A percentile compares a stretch with the other conserved stretches of the same genome.
Evolutionary conservation across 1,139 yeast genomes (phyloP).

Genomic region (Chernovozyma aurita): DNA sequence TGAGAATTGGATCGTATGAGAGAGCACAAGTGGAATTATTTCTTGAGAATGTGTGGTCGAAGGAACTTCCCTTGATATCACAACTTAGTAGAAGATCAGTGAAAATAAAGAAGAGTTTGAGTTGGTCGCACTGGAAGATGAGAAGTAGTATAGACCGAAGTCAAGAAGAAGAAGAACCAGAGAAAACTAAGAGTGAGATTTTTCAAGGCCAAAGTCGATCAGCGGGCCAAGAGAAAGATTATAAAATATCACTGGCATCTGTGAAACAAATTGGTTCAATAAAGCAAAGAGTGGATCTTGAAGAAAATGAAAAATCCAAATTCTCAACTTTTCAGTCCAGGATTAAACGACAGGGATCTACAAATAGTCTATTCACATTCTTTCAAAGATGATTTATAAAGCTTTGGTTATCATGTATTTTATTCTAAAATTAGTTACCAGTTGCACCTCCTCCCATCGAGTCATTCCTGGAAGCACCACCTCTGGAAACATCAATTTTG

Average conservation of each 20-base stretch:
- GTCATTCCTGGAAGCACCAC: conserved; percentile 29
- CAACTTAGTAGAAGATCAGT: background rate
- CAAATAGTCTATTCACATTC: background rate
- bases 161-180: too few relatives aligned
- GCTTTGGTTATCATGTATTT: too few relatives aligned
- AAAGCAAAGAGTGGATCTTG: too few relatives aligned
- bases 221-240: too few relatives aligned
- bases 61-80: conserved; percentile 3
- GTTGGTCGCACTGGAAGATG: background rate
- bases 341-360: background rate
- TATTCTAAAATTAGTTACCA: conserved; percentile 19
- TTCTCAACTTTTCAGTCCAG: background rate
- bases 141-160: too few relatives aligned
- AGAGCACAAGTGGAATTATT: conserved; percentile 2
- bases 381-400: background rate
- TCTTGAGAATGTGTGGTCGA: conserved; percentile 3
- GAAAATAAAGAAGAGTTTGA: background rate
- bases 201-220: too few relatives aligned
- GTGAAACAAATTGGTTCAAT: too few relatives aligned
- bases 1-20: background rate
- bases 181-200: too few relatives aligned
- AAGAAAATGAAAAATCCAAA: too few relatives aligned
- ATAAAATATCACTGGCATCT: too few relatives aligned
- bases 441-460: conserved; percentile 32
- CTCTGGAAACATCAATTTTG: conserved; percentile 14